Conservation (phyloP, 805 yeast genomes). For the Metschnikowia chrysomelidarum region DNA sequence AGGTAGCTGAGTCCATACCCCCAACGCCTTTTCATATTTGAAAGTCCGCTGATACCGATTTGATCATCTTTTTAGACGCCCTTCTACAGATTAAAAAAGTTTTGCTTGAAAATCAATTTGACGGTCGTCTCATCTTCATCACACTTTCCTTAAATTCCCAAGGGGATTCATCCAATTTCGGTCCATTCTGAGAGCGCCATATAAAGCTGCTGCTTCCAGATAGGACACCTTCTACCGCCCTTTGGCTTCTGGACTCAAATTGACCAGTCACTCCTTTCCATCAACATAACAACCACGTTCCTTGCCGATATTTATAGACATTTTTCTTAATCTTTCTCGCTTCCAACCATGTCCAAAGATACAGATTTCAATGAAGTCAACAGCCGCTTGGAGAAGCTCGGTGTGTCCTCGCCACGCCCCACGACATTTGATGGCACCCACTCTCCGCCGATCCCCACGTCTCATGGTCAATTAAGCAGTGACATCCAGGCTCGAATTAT, state of each 20-base stretch:
- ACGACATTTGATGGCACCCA: slow-evolving; percentile 17
- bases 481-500: slow-evolving; percentile 83
- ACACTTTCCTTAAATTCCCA: too few species aligned
- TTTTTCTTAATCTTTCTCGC: background rate
- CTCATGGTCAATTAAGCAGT: slow-evolving; percentile 46
- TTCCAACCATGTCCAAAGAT: slow-evolving; percentile 11
- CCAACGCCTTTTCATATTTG: too few species aligned
- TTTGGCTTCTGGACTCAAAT: background rate
- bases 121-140: too few species aligned
- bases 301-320: background rate
- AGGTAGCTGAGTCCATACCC: too few species aligned
- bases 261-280: background rate
- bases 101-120: too few species aligned
- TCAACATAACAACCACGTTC: too few species aligned
- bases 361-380: slow-evolving; percentile 14
- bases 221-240: background rate
- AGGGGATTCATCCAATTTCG: too few species aligned
- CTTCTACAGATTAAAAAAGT: too few species aligned
- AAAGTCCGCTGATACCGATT: too few species aligned
- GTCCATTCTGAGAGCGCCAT: too few species aligned
- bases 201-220: too few species aligned
- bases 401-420: slow-evolving; percentile 14
- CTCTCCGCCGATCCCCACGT: slow-evolving; percentile 19
- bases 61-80: too few species aligned
- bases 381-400: slow-evolving; percentile 16